Conservation (phyloP, 148 eudicot genomes). For the Camellia sinensis region DNA sequence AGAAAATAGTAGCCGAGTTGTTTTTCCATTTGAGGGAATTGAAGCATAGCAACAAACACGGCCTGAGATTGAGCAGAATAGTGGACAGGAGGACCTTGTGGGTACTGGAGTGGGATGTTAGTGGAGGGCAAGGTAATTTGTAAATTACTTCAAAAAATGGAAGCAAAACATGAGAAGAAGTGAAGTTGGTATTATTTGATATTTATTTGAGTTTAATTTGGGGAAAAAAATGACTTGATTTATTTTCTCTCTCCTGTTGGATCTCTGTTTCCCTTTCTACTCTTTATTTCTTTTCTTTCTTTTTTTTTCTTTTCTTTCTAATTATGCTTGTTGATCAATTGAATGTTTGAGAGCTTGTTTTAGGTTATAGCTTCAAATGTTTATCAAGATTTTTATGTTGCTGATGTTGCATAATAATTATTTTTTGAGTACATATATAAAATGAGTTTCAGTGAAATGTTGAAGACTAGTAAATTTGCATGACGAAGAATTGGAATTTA, state of each 20-base stretch:
- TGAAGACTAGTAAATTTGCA: background rate
- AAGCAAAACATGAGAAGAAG: background rate
- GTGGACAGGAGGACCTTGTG: slow-evolving; percentile 30
- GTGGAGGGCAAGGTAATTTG: slow-evolving; percentile 35
- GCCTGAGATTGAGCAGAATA: slow-evolving; percentile 23
- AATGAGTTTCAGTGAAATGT: background rate
- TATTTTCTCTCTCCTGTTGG: too few relatives aligned
- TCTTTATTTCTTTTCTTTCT: too few relatives aligned
- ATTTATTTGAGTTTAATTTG: background rate
- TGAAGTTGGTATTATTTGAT: background rate
- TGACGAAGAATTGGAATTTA: background rate
- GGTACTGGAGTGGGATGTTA: slow-evolving; percentile 48
- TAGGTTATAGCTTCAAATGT: background rate
- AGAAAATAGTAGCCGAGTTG: slow-evolving; percentile 14
- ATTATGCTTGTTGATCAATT: slow-evolving; percentile 3
- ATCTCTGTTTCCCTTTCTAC: too few relatives aligned
- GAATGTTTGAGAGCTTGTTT: slow-evolving; percentile 6
- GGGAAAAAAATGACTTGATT: background rate
- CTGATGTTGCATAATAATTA: background rate
- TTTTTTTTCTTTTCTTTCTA: background rate
- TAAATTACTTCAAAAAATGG: background rate
- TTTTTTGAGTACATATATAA: background rate
- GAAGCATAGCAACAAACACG: slow-evolving; percentile 27
- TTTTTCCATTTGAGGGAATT: slow-evolving; percentile 47
- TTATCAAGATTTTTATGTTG: background rate